phyloP scores from a whole-genome alignment of 768 basidiomycete genomes.

The Termitomyces titanicus region DNA sequence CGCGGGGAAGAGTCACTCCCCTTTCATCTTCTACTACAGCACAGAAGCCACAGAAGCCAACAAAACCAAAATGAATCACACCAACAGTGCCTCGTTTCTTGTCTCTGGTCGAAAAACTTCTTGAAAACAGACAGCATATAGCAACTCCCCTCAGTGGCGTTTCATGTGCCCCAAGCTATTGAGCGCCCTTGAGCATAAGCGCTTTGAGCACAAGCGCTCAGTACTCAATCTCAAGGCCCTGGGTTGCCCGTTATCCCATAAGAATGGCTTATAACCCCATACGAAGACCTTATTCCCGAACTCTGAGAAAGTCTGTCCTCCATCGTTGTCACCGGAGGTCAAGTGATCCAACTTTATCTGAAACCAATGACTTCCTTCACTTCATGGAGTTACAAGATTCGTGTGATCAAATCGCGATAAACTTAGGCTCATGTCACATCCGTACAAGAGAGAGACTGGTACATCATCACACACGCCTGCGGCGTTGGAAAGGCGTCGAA shows the following conservation, averaged over 20 bases:
- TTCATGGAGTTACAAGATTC: background rate
- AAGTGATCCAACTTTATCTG: background rate
- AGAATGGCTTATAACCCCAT: background rate
- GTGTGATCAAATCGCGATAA: too few relatives aligned
- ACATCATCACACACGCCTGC: too few relatives aligned
- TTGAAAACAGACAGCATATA: too few relatives aligned
- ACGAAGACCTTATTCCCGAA: background rate
- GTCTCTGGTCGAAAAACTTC: too few relatives aligned
- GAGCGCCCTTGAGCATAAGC: background rate
- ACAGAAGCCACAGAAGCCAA: too few relatives aligned
- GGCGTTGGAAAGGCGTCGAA: too few relatives aligned
- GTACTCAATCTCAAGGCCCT: background rate
- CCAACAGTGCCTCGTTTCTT: too few relatives aligned
- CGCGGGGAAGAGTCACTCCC: slow-evolving; percentile 2
- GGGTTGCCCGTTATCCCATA: background rate
- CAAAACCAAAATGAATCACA: slow-evolving; percentile 3
- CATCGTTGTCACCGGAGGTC: background rate
- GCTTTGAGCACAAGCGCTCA: background rate
- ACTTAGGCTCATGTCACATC: too few relatives aligned
- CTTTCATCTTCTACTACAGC: background rate
- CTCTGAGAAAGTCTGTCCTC: background rate
- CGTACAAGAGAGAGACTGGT: too few relatives aligned
- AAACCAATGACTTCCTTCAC: too few relatives aligned
- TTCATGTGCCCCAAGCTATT: background rate
- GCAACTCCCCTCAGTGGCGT: too few relatives aligned